phyloP scores from a whole-genome alignment of 2,329 filamentous ascomycete species.

The Neofusicoccum ribis region DNA sequence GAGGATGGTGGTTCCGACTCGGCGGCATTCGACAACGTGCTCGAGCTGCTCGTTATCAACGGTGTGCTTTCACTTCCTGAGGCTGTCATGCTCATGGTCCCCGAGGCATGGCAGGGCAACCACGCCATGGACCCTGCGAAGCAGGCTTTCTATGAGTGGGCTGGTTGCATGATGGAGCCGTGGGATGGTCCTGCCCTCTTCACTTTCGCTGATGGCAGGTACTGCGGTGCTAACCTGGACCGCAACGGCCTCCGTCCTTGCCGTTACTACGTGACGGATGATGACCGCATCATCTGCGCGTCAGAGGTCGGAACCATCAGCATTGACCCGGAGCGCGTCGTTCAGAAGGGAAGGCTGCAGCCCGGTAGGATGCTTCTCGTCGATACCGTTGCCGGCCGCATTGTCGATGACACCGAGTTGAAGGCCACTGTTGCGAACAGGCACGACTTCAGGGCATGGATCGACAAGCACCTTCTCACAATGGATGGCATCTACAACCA shows the following conservation, averaged over 20 bases:
- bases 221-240: constrained; percentile 95
- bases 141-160: constrained; percentile 98
- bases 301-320: constrained; percentile 94
- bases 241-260: constrained; percentile 93
- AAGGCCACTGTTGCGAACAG: constrained; percentile 86
- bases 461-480: constrained; percentile 81
- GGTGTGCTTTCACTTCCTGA: constrained; percentile 92
- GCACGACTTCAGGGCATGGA: constrained; percentile 84
- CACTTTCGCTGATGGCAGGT: constrained; percentile 93
- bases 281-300: constrained; percentile 95
- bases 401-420: constrained; percentile 91
- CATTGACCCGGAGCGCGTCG: constrained; percentile 84
- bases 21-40: constrained; percentile 93
- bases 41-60: constrained; percentile 92
- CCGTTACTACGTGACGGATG: constrained; percentile 94
- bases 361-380: constrained; percentile 95
- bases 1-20: constrained; percentile 97
- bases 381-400: constrained; percentile 84
- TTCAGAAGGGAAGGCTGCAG: constrained; percentile 91
- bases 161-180: constrained; percentile 97
- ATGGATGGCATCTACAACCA: constrained; percentile 72
- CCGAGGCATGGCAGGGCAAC: constrained; percentile 97
- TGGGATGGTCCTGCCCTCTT: constrained; percentile 97
- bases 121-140: constrained; percentile 89
- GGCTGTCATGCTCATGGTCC: constrained; percentile 98